phyloP scores from a whole-genome alignment of 2,329 filamentous ascomycete species.

The Ceratocystis variospora region DNA sequence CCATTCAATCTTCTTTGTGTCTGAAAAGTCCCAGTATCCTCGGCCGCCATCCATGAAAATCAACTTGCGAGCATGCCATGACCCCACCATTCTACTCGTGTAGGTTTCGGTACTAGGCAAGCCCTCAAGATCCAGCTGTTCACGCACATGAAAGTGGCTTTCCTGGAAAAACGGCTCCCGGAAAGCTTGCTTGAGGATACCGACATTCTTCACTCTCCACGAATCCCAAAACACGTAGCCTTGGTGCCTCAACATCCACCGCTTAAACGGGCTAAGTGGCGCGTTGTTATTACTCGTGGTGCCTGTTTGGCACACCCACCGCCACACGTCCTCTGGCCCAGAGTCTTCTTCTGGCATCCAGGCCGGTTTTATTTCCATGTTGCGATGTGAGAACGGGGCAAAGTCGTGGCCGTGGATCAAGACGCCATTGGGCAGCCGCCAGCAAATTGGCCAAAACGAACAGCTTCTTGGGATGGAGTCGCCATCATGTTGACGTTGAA shows the following conservation, averaged over 20 bases:
- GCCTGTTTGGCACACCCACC: conserved; percentile 10
- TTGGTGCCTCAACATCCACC: conserved; percentile 10
- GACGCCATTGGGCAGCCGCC: background rate
- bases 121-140: conserved; percentile 13
- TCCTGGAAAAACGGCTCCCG: conserved; percentile 3
- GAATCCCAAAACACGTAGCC: conserved; percentile 18
- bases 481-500: conserved; percentile 8
- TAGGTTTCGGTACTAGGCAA: conserved; percentile 5
- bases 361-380: background rate
- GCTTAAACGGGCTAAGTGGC: conserved; percentile 9
- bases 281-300: background rate
- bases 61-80: conserved; percentile 14
- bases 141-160: conserved; percentile 10
- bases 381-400: conserved; percentile 9
- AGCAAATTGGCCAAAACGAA: conserved; percentile 13
- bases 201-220: background rate
- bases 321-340: conserved; percentile 15
- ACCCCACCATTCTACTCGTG: conserved; percentile 10
- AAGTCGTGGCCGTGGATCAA: conserved; percentile 15
- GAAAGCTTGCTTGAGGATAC: background rate
- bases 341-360: background rate
- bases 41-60: conserved; percentile 14
- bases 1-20: conserved; percentile 9
- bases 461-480: conserved; percentile 12
- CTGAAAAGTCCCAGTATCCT: conserved; percentile 17